Evolutionary conservation across 306 rosid species (phyloP).

Genomic region (Medicago lupulina): DNA sequence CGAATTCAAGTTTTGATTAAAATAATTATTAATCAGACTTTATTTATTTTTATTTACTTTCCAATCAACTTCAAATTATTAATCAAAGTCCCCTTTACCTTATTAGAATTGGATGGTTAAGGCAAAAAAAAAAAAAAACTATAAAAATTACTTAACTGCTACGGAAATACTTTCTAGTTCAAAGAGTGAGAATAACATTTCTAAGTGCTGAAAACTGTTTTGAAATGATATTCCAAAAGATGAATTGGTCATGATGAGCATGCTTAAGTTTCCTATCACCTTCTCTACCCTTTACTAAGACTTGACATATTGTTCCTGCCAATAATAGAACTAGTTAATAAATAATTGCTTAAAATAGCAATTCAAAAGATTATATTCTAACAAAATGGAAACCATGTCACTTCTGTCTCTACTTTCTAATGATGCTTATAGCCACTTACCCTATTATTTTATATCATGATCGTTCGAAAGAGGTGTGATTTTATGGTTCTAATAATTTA

Average conservation of each 20-base stretch:
- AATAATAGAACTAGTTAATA: not conserved
- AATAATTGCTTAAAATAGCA: not conserved
- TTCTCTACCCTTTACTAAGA: constrained; percentile 36
- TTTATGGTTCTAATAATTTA: not conserved
- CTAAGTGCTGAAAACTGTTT: constrained; percentile 27
- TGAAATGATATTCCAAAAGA: constrained; percentile 27
- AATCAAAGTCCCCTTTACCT: too few species aligned
- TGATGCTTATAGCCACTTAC: constrained; percentile 40
- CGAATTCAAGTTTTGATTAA: too few species aligned
- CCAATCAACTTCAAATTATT: too few species aligned
- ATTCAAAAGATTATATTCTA: constrained; percentile 46
- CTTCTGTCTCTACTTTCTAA: constrained; percentile 38
- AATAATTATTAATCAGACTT: too few species aligned
- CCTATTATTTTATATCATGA: not conserved
- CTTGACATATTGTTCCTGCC: constrained; percentile 51
- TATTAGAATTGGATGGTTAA: too few species aligned
- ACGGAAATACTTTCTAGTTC: not conserved
- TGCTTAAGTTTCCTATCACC: constrained; percentile 28
- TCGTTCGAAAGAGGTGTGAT: not conserved
- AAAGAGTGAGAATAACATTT: not conserved
- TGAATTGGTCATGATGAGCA: not conserved
- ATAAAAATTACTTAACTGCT: not conserved
- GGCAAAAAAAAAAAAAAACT: too few species aligned
- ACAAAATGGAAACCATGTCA: constrained; percentile 32
- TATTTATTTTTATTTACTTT: too few species aligned